Evolutionary conservation across 495 filamentous ascomycete species (phyloP).

Genomic region (Penicillium malachiteum): DNA sequence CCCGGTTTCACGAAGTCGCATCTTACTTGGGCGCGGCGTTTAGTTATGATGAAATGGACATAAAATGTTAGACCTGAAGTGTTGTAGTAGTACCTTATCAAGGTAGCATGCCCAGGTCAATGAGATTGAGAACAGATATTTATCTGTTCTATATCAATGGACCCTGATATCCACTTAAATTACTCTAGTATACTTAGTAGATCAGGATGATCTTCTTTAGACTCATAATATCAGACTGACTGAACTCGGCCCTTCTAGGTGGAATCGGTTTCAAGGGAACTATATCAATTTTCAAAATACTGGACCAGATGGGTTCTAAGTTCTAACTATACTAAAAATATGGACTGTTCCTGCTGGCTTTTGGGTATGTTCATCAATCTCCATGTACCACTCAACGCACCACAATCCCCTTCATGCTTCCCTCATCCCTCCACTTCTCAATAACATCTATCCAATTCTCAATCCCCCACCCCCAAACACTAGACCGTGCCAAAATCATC

Average conservation of each 20-base stretch:
- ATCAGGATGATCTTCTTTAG: too few species aligned
- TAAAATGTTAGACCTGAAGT: constrained; percentile 26
- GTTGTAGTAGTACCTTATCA: not conserved
- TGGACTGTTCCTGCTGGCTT: too few species aligned
- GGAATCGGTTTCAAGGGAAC: too few species aligned
- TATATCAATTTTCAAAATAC: too few species aligned
- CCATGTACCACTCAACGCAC: not conserved
- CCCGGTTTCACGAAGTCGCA: constrained; percentile 34
- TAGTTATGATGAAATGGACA: constrained; percentile 44
- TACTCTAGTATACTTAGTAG: too few species aligned
- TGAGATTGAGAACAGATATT: not conserved
- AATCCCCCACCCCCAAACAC: constrained; percentile 1
- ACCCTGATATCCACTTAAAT: too few species aligned
- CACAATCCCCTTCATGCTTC: not conserved
- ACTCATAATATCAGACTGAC: too few species aligned
- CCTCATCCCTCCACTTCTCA: not conserved
- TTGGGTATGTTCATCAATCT: too few species aligned
- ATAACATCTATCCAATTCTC: not conserved
- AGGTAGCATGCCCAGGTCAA: not conserved
- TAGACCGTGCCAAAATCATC: not conserved
- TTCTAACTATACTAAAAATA: too few species aligned
- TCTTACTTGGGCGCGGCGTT: constrained; percentile 31
- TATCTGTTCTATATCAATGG: too few species aligned
- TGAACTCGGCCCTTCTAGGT: too few species aligned
- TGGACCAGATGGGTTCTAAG: too few species aligned